Conservation (phyloP, 2,329 filamentous ascomycete species). For the Scedosporium boydii region DNA sequence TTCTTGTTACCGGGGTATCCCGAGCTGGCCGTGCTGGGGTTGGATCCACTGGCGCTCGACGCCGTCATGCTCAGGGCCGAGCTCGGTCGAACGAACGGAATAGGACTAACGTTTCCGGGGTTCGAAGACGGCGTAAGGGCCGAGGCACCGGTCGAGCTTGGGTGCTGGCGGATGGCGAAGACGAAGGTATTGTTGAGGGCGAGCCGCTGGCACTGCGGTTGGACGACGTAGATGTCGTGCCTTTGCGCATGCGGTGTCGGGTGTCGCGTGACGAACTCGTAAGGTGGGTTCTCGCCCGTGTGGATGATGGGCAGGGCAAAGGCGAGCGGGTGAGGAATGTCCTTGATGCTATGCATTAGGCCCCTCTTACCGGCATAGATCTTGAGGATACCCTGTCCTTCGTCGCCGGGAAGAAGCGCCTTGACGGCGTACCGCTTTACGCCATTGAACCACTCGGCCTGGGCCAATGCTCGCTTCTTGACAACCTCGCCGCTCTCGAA, state of each 20-base stretch:
- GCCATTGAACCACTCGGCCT: constrained; percentile 83
- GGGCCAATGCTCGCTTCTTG: constrained; percentile 77
- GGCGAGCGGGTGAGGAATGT: constrained; percentile 87
- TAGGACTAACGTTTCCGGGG: constrained; percentile 41
- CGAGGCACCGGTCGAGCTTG: constrained; percentile 41
- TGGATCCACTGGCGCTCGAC: constrained; percentile 47
- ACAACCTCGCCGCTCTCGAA: constrained; percentile 87
- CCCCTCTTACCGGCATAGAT: constrained; percentile 91
- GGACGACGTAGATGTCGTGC: constrained; percentile 92
- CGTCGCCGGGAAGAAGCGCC: constrained; percentile 81
- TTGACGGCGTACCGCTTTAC: constrained; percentile 91
- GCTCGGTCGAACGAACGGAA: constrained; percentile 50
- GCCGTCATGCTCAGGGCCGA: constrained; percentile 58
- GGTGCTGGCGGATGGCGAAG: constrained; percentile 89
- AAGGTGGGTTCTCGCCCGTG: constrained; percentile 83
- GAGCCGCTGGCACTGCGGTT: constrained; percentile 82
- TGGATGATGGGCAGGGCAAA: constrained; percentile 86
- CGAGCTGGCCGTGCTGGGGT: constrained; percentile 43
- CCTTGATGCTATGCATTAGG: constrained; percentile 93
- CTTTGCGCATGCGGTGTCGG: constrained; percentile 96
- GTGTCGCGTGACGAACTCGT: constrained; percentile 86
- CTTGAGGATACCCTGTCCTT: constrained; percentile 79
- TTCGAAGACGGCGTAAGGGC: constrained; percentile 36
- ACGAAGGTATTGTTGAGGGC: constrained; percentile 97
- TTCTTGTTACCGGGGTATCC: constrained; percentile 55